Evolutionary conservation across 2,329 filamentous ascomycete genomes (phyloP), one percentile per base, ranked within the genome.

Genomic region (Fusarium acutatum): DNA sequence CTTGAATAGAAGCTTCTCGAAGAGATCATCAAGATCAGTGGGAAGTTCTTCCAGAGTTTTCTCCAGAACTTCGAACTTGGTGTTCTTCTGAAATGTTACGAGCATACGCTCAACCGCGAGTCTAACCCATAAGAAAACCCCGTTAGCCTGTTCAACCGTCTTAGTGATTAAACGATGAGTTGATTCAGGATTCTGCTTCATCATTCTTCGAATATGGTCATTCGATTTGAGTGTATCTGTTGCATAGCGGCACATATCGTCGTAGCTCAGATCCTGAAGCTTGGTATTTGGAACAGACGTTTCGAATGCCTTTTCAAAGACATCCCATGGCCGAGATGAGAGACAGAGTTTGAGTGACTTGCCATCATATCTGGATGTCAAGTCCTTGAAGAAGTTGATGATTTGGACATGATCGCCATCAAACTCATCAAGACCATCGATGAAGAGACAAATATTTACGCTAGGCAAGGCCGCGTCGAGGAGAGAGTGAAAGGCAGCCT

Each of bases 391-490:
- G 37, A 82, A 78, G 5, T 76, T 43, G 3, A 81, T 77, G 2
- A 82, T 74, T 5, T 67, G 60, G 1, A 50, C n/a, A 20, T 81
- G 77, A 7, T 81, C 68, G 2, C 80, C 80, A 8, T 79, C 78
- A 43, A 81, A 82, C 54, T 82, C 81, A 30, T 82, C 80, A 3
- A 82, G 69, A 0, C 81, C 81, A 20, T 82, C 81, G 2, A 82
- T 71, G 22, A 82, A 80, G 0, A 78, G 59, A 6, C 79, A 81
- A 8, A 81, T 50, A 2, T 59, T 67, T 5, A 43, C 64, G 9
- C 26, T 35, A 15, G 60, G 49, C 26, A 67, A 28, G 3, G 60
- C 64, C 2, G 43, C 37, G 13, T 65, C 43, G 22, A 67, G 34
- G 6, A 67, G 37, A 8, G 50, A 65, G 50, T 58, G 41, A 9